These are phyloP conservation scores for Pythium dissotocum DNA, from an alignment of 352 stramenopile species.

Conservation along the genomic window DNA sequence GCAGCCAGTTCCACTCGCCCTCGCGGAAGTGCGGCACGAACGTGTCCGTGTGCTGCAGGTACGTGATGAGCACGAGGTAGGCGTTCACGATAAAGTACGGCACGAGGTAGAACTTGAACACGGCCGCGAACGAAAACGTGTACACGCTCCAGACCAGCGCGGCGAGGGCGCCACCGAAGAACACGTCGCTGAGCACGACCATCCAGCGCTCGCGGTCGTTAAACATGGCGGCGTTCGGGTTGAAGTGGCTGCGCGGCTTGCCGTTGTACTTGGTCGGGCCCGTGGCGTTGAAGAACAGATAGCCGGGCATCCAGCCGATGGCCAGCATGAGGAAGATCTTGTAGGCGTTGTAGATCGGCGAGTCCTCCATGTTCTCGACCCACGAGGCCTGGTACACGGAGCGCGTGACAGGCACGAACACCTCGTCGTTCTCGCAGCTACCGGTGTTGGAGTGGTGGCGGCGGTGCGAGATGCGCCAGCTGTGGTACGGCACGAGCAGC, in stretches of 20 bases:
- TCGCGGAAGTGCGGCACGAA: conserved; percentile 96
- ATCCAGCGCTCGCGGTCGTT: conserved; percentile 91
- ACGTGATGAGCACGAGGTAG: conserved; percentile 98
- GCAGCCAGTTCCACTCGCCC: conserved; percentile 96
- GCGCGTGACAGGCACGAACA: conserved; percentile 93
- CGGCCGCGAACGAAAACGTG: conserved; percentile 71
- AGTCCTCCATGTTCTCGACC: conserved; percentile 90
- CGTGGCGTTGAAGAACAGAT: conserved; percentile 96
- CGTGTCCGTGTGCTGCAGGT: conserved; percentile 97
- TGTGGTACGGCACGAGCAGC: conserved; percentile 98
- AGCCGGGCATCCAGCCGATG: conserved; percentile 96
- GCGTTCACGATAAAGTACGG: conserved; percentile 97
- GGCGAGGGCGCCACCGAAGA: conserved; percentile 79
- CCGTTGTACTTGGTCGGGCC: conserved; percentile 89
- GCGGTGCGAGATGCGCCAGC: conserved; percentile 95
- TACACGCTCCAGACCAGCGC: conserved; percentile 58
- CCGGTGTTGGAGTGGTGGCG: conserved; percentile 96
- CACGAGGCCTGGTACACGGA: conserved; percentile 59
- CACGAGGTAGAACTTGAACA: conserved; percentile 94
- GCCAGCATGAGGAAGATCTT: conserved; percentile 93
- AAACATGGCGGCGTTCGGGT: conserved; percentile 95
- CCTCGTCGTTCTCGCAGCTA: conserved; percentile 96
- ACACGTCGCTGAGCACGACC: conserved; percentile 93
- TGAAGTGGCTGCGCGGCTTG: conserved; percentile 94
- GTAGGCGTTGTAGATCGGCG: conserved; percentile 94